Conservation (phyloP, 305 asterid genomes). For the Fraxinus angustifolia region DNA sequence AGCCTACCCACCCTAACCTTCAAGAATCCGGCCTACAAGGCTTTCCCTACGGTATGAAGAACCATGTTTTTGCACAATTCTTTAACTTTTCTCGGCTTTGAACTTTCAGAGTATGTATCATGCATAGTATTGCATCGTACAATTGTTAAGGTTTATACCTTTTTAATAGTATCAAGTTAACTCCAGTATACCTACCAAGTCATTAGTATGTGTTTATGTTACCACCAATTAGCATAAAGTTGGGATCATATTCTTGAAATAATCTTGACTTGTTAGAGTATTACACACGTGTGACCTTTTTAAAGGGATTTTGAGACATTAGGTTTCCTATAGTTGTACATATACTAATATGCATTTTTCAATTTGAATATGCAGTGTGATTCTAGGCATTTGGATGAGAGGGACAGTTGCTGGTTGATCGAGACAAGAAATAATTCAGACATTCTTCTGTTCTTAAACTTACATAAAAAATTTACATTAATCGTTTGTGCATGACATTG, state of each 20-base stretch:
- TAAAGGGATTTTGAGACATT: background rate
- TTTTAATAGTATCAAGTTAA: background rate
- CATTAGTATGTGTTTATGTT: background rate
- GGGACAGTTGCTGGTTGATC: background rate
- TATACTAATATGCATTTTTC: background rate
- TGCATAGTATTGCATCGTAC: background rate
- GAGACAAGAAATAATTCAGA: background rate
- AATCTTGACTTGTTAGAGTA: background rate
- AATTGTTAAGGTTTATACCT: background rate
- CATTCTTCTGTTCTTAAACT: background rate
- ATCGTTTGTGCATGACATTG: background rate
- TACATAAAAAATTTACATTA: background rate
- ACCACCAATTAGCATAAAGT: background rate
- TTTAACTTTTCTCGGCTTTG: background rate
- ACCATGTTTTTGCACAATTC: background rate
- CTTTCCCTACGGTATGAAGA: slow-evolving; percentile 16
- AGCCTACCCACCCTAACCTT: slow-evolving; percentile 69
- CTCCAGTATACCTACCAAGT: background rate
- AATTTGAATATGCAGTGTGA: slow-evolving; percentile 2
- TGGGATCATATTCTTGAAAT: background rate
- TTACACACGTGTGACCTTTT: background rate
- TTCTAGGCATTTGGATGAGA: background rate
- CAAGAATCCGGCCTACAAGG: slow-evolving; percentile 34
- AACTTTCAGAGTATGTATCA: background rate
- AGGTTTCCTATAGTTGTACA: background rate